A percentile compares a stretch with the other conserved stretches of the same genome.
Conservation (phyloP, 495 filamentous ascomycete species). For the Parachaetomium inaequale region DNA sequence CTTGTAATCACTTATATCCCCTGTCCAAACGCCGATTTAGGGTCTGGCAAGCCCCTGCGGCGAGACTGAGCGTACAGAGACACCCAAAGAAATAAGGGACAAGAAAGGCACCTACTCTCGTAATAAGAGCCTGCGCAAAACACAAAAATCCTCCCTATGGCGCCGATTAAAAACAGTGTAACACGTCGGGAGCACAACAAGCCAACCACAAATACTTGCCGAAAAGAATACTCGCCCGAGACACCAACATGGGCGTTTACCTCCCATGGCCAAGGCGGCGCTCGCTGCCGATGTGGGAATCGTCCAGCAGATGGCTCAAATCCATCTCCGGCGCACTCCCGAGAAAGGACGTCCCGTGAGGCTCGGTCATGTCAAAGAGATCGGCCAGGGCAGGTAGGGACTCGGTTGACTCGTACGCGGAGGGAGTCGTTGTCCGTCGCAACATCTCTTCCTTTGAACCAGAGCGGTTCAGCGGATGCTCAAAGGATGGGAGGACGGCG, state of each 20-base stretch:
- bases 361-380: constrained; percentile 26
- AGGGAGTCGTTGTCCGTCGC: constrained; percentile 30
- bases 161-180: not conserved
- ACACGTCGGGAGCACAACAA: too few species aligned
- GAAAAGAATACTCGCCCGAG: not conserved
- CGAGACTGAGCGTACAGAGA: not conserved
- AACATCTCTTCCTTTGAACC: constrained; percentile 43
- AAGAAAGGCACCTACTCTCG: not conserved
- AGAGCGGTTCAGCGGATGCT: constrained; percentile 38
- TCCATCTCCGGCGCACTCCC: constrained; percentile 44
- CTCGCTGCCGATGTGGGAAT: constrained; percentile 20
- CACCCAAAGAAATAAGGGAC: not conserved
- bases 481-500: constrained; percentile 26
- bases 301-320: constrained; percentile 48
- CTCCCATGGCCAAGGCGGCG: constrained; percentile 8
- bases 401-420: constrained; percentile 34
- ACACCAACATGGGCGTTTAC: not conserved
- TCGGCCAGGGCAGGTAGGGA: constrained; percentile 25
- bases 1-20: constrained; percentile 7
- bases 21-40: not conserved
- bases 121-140: not conserved
- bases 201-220: not conserved
- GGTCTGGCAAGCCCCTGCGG: not conserved
- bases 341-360: constrained; percentile 20
- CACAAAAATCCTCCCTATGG: not conserved